Evolutionary conservation across 768 basidiomycete genomes (phyloP), one percentile per base, ranked within the genome.

Genomic region (Serendipita sp.): DNA sequence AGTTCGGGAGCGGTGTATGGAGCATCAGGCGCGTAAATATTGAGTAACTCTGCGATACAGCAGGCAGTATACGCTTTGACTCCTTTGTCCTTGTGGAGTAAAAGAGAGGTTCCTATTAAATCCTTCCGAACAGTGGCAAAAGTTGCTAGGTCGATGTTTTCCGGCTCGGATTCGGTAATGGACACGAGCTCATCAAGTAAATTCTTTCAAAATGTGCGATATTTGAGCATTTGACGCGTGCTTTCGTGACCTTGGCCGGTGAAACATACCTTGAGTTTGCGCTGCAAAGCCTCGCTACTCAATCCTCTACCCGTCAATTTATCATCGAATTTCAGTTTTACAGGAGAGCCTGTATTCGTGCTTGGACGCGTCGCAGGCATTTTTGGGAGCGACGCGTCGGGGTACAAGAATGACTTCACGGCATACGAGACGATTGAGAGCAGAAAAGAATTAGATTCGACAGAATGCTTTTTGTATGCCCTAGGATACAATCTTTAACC

Each of bases 51-150:
- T 1, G 93, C 93, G 43, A 99, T 80, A 74, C 93, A 98, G 74
- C 91, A 95, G 0, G 92, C 92, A 3, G 88, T 83, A 69, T 88
- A 94, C 0, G 94, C 94, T 74, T 96, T 98, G 68, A 99, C 92
- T 29, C 93, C 93, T 46, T 87, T 81, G 73, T 99, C 96, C 74
- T 91, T 96, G 79, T 97, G 93, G 33, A 96, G 83, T 31, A 98
- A 80, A 37, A 98, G 82, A 2, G 85, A 81, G 0, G 81, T 81
- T 72, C 79, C 79, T 65, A 94, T 81, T 71, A 98, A 83, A 69
- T 96, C 91, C 62, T 86, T 82, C 66, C 85, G 83, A 29, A 85
- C 84, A 34, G 76, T 71, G 64, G 77, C 74, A 63, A 99, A 82
- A 0, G 92, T 91, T 62, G 72, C 69, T 37, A 81, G 78, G 72